A percentile compares a stretch with the other conserved stretches of the same genome.
These are phyloP conservation scores for Turnera subulata DNA, from an alignment of 345 rosid genomes.

Conservation along the genomic window DNA sequence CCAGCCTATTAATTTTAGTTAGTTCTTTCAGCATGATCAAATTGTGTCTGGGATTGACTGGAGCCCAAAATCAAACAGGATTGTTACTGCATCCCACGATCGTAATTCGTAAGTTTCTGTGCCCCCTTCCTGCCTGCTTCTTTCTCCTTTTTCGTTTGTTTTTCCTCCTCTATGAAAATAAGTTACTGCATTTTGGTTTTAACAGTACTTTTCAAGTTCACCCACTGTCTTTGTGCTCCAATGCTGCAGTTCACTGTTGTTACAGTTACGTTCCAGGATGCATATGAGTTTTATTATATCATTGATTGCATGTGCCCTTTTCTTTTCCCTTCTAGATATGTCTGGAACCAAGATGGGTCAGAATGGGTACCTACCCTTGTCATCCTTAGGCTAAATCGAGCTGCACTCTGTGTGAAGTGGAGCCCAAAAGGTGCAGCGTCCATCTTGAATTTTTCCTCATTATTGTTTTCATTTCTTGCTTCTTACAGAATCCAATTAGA, in stretches of 20 bases:
- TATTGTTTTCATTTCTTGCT: neutral
- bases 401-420: constrained; percentile 97
- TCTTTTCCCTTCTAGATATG: constrained; percentile 45
- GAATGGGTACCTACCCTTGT: constrained; percentile 98
- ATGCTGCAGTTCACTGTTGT: no score
- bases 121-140: constrained; percentile 14
- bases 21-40: constrained; percentile 77
- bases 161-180: neutral
- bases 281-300: neutral
- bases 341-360: constrained; percentile 83
- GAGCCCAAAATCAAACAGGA: constrained; percentile 75
- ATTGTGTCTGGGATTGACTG: constrained; percentile 96
- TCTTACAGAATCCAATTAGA: neutral
- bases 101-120: constrained; percentile 82
- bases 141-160: neutral
- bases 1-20: neutral
- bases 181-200: neutral
- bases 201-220: no score
- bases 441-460: no score
- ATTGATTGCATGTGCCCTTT: neutral
- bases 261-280: no score
- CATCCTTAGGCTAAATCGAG: constrained; percentile 94
- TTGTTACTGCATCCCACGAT: constrained; percentile 91
- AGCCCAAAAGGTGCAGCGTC: constrained; percentile 98
- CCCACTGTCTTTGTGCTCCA: no score